Evolutionary conservation across 805 yeast genomes (phyloP).

Genomic region (Candida alai): DNA sequence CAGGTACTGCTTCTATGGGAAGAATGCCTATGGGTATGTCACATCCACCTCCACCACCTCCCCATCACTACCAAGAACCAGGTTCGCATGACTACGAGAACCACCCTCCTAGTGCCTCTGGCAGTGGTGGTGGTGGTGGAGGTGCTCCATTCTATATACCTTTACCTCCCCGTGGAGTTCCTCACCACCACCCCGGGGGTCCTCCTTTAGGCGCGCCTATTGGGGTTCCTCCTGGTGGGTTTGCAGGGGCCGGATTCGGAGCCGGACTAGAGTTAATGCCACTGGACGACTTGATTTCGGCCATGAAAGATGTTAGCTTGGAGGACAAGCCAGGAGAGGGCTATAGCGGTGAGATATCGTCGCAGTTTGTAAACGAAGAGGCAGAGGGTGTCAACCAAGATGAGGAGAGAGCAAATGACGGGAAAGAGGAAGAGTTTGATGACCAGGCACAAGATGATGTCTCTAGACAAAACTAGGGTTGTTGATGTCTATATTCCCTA

Average conservation of each 20-base stretch:
- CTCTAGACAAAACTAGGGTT: too few relatives aligned
- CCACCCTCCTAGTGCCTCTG: neutral
- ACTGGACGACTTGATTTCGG: constrained; percentile 8
- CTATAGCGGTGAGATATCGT: neutral
- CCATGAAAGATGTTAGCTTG: constrained; percentile 4
- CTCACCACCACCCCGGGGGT: too few relatives aligned
- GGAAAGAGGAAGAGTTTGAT: constrained; percentile 1
- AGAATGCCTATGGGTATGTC: constrained; percentile 1
- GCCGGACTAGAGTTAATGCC: constrained; percentile 2
- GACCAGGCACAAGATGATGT: too few relatives aligned
- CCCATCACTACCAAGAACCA: neutral
- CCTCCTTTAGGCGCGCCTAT: constrained; percentile 4
- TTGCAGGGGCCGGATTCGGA: neutral
- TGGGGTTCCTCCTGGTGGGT: constrained; percentile 3
- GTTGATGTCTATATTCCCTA: too few relatives aligned
- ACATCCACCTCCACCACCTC: neutral
- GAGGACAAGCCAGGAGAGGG: constrained; percentile 3
- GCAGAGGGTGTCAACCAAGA: neutral
- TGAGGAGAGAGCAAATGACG: neutral
- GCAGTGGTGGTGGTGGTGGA: neutral
- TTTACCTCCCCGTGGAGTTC: constrained; percentile 2
- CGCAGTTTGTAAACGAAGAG: neutral
- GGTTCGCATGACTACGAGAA: constrained; percentile 2
- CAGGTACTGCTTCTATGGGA: constrained; percentile 2
- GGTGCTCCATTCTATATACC: constrained; percentile 2